These are phyloP conservation scores for Dalbergia cultrata DNA, from an alignment of 306 rosid species.

Conservation along the genomic window DNA sequence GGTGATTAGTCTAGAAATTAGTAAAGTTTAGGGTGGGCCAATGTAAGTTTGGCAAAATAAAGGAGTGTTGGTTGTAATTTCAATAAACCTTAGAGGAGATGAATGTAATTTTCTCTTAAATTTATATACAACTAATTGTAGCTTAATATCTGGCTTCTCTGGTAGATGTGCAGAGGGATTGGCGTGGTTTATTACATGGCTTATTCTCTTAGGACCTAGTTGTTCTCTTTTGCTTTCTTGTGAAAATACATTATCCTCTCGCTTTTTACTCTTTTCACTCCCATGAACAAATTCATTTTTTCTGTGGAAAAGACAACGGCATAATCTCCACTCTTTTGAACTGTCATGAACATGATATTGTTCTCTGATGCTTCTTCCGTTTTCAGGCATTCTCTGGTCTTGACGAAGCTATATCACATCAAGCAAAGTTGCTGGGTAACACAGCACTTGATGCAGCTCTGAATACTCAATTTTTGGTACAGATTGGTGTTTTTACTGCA, in stretches of 20 bases:
- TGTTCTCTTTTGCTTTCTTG: no score
- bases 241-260: neutral
- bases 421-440: conserved; percentile 73
- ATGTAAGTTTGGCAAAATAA: no score
- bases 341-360: conserved; percentile 13
- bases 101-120: no score
- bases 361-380: conserved; percentile 39
- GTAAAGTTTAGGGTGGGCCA: no score
- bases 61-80: no score
- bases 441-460: conserved; percentile 86
- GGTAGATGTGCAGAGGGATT: no score
- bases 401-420: conserved; percentile 64
- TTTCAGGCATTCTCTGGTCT: conserved; percentile 94
- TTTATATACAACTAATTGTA: conserved; percentile 9
- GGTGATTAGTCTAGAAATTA: no score
- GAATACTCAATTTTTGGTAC: conserved; percentile 96
- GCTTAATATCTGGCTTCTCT: neutral
- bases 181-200: no score
- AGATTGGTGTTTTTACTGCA: conserved; percentile 96
- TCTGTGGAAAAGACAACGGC: neutral
- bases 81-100: no score
- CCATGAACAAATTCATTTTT: neutral
- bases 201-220: no score
- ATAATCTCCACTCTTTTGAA: conserved; percentile 1
- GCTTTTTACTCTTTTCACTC: neutral